phyloP scores from a whole-genome alignment of 257 asterid species.

The Solanum chiquidenum region DNA sequence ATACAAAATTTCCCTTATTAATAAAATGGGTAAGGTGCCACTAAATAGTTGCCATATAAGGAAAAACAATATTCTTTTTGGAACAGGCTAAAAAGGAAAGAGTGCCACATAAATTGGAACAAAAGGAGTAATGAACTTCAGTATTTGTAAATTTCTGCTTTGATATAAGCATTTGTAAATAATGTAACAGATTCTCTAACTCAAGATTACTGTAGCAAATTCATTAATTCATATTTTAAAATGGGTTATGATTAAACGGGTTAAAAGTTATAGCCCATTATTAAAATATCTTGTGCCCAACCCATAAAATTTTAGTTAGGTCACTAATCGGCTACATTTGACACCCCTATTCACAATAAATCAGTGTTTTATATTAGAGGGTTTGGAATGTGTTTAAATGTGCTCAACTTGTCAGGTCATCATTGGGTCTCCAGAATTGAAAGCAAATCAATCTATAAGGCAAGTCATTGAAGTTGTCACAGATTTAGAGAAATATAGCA shows the following conservation, averaged over 20 bases:
- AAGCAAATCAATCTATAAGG: conserved; percentile 75
- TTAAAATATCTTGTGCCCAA: background rate
- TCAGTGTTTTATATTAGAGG: background rate
- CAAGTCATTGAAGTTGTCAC: conserved; percentile 75
- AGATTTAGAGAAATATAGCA: conserved; percentile 78
- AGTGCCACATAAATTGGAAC: background rate
- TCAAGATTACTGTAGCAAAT: background rate
- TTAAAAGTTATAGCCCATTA: background rate
- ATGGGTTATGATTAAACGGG: background rate
- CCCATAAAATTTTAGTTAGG: background rate
- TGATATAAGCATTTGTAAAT: background rate
- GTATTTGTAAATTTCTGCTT: background rate
- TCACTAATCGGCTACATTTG: background rate
- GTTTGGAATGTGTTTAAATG: background rate
- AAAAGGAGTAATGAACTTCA: background rate
- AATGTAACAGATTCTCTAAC: background rate
- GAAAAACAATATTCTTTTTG: background rate
- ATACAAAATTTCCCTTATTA: background rate
- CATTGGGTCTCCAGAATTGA: conserved; percentile 69
- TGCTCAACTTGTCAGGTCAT: conserved; percentile 37
- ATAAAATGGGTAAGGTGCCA: background rate
- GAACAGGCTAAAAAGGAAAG: background rate
- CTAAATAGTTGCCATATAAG: background rate
- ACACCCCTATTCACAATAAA: background rate
- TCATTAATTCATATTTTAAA: background rate